Base-by-base conservation (phyloP, 106 monocot species). In the Iris macrosiphon region DNA sequence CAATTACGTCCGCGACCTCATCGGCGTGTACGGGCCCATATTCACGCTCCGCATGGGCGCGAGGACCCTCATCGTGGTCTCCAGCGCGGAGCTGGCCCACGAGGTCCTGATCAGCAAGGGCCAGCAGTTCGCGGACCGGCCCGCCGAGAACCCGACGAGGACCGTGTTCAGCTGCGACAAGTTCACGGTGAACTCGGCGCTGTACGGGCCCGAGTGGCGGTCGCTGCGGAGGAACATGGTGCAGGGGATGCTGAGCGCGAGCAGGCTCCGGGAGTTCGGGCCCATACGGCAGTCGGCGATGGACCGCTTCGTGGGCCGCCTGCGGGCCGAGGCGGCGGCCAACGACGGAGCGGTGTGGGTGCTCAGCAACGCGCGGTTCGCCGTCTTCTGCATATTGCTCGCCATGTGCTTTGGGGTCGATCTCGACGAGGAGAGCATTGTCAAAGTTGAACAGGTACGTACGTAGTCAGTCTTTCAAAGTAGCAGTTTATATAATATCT, bases 141-240 rank as follows among this genome's bases (percentile, higher is more conserved):
- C 81, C 13, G 51, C 68, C 1, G 90, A 90, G 74, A 90, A 63
- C 72, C 68, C 67, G 21, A 72, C 80, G 1, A 70, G 84, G 7
- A 68, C 49, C 42, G 56, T 90, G 44, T 90, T 84, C 78, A 84
- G 84, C 58, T 78, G 63, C 72, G 27, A 81, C 78, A 90, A 84
- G 72, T 85, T 90, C 66, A 84, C 90, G 31, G 81, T 90, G 28
- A 85, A 90, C 66, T 77, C 90, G 9, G 77, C 84, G 29, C 32
- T 81, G 40, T 90, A 85, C 56, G 84, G 90, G 28, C 69, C 77
- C 24, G 81, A 77, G 62, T 90, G 90, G 90, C 77, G 90, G 20
- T 75, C 72, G 20, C 81, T 90, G 31, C 74, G 84, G 40, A 77
- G 84, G 24, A 90, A 90, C 69, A 81, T 90, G 90, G 84, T 90